Conservation (phyloP, 352 stramenopile species). For the Saprolegnia diclina region DNA sequence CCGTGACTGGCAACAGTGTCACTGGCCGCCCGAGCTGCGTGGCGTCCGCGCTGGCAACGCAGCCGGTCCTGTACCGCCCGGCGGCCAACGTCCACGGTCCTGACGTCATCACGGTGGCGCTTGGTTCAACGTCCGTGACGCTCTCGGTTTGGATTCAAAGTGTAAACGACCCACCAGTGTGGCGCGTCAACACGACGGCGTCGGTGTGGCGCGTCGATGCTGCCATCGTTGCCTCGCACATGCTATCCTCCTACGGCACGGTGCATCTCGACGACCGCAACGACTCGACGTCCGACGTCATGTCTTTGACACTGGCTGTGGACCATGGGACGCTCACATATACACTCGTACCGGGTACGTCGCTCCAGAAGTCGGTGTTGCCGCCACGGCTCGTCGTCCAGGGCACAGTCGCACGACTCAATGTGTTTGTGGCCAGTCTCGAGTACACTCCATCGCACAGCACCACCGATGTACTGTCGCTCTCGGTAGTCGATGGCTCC, state of each 20-base stretch:
- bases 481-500: background rate
- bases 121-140: background rate
- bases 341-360: background rate
- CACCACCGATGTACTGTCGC: background rate
- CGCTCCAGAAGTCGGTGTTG: background rate
- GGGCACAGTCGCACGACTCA: background rate
- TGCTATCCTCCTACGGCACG: background rate
- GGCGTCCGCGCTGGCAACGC: background rate
- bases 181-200: background rate
- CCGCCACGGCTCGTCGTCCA: background rate
- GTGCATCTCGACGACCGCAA: background rate
- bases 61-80: background rate
- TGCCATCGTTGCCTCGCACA: background rate
- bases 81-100: background rate
- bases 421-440: background rate
- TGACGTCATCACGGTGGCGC: background rate
- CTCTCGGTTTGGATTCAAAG: slow-evolving; percentile 11
- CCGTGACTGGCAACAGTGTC: background rate
- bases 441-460: background rate
- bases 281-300: background rate
- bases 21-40: background rate
- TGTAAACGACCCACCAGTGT: background rate
- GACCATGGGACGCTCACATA: background rate
- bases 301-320: background rate
- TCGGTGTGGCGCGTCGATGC: background rate